Evolutionary conservation across 2,329 filamentous ascomycete genomes (phyloP), one percentile per base, ranked within the genome.

Genomic region (Xylariales sp.): DNA sequence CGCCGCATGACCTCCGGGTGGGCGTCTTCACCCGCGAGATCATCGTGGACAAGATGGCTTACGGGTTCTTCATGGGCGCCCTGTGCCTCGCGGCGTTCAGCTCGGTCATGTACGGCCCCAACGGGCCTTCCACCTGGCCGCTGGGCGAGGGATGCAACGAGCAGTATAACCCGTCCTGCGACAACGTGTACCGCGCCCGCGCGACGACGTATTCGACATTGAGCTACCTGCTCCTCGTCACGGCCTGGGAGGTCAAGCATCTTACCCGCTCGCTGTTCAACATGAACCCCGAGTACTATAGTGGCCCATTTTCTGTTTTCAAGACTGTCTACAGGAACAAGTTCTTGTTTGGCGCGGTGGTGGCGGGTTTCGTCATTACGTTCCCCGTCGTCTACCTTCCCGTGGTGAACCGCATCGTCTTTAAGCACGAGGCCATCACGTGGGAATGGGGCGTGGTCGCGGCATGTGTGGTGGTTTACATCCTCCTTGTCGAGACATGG

Each of bases 391-490:
- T 83, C 17, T 88, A 88, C 53, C 74, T 87, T 25, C 83, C 83
- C 0, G 70, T 74, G 17, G 67, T 88, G 47, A 85, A 85, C 54
- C 69, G 66, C 1, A 60, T 65, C 3, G 82, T 87, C 2, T 87
- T 87, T 63, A 82, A 85, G 60, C 83, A 88, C 54, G 68, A 69
- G 29, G 76, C 73, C 1, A 81, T 88, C 40, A 70, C 65, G 3
- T 86, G 82, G 81, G 83, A 88, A 52, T 88, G 83, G 84, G 81
- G 73, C 2, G 67, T 88, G 3, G 82, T 88, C 1, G 66, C 74
- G 31, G 69, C 76, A 14, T 74, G 69, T 23, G 69, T 81, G 1
- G 57, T 73, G 2, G 55, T 75, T 7, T 88, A 86, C 58, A 65
- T 87, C 33, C 60, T 60, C 0, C 72, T 84, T 7, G 68, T 86